Evolutionary conservation across 257 asterid genomes (phyloP).

Genomic region (Dorcoceras hygrometricum): DNA sequence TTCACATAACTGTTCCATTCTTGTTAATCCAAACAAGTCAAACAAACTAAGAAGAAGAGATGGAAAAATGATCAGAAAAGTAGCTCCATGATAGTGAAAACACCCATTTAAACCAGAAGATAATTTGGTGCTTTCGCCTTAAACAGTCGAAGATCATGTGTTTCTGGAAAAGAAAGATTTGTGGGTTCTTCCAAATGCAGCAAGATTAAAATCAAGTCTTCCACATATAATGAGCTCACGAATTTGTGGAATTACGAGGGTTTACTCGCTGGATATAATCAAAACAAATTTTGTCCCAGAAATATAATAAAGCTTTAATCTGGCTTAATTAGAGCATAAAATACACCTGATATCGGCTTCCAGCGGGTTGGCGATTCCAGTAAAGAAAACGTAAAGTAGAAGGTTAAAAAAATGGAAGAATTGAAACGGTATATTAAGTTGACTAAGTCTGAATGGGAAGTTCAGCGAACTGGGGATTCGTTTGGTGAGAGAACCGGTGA

Average conservation of each 20-base stretch:
- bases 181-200: constrained; percentile 1
- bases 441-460: not conserved
- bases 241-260: not conserved
- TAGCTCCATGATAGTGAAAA: not conserved
- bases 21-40: not conserved
- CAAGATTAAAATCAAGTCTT: not conserved
- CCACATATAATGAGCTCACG: not conserved
- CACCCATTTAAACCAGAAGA: not conserved
- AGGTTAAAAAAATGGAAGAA: not conserved
- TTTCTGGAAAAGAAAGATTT: not conserved
- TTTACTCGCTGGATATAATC: not conserved
- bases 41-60: not conserved
- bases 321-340: not conserved
- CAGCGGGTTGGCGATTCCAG: not conserved
- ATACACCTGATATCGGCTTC: constrained; percentile 1
- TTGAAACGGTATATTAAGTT: not conserved
- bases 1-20: not conserved
- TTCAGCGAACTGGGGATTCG: not conserved
- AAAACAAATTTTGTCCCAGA: not conserved
- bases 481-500: too few relatives aligned
- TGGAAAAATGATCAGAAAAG: too few relatives aligned
- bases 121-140: not conserved
- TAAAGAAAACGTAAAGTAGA: not conserved
- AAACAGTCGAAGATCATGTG: not conserved
- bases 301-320: not conserved